Conservation (phyloP, 1,139 yeast species). For the Diutina sp. region DNA sequence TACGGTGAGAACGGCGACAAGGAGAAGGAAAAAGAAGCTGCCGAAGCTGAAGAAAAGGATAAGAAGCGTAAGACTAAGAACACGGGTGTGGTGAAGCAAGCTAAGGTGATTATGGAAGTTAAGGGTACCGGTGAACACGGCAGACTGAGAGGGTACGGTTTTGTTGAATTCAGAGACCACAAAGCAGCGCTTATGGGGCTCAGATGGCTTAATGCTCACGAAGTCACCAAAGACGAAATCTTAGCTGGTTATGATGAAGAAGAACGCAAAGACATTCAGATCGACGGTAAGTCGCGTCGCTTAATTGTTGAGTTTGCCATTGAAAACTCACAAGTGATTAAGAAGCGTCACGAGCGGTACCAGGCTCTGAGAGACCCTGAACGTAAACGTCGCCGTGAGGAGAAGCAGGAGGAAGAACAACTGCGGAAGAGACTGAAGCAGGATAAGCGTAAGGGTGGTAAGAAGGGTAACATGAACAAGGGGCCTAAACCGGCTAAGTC, state of each 20-base stretch:
- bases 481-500: constrained; percentile 10
- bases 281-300: constrained; percentile 56
- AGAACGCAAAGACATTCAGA: constrained; percentile 39
- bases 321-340: constrained; percentile 87
- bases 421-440: constrained; percentile 13
- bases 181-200: constrained; percentile 90
- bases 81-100: constrained; percentile 85
- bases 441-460: constrained; percentile 6
- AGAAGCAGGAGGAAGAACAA: constrained; percentile 12
- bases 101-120: constrained; percentile 85
- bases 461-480: constrained; percentile 5
- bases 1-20: not conserved
- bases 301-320: constrained; percentile 91
- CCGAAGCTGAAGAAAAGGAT: constrained; percentile 20
- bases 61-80: constrained; percentile 54
- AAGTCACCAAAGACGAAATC: constrained; percentile 60
- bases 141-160: constrained; percentile 94
- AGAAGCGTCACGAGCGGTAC: constrained; percentile 62
- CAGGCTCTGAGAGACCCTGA: constrained; percentile 38
- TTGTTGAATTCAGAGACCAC: constrained; percentile 87
- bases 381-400: constrained; percentile 11
- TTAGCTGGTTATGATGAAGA: constrained; percentile 62
- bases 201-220: constrained; percentile 94
- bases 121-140: constrained; percentile 83
- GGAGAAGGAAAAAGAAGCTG: constrained; percentile 31